Conservation (phyloP, 352 stramenopile genomes). For the Globisporangium ultimum region DNA sequence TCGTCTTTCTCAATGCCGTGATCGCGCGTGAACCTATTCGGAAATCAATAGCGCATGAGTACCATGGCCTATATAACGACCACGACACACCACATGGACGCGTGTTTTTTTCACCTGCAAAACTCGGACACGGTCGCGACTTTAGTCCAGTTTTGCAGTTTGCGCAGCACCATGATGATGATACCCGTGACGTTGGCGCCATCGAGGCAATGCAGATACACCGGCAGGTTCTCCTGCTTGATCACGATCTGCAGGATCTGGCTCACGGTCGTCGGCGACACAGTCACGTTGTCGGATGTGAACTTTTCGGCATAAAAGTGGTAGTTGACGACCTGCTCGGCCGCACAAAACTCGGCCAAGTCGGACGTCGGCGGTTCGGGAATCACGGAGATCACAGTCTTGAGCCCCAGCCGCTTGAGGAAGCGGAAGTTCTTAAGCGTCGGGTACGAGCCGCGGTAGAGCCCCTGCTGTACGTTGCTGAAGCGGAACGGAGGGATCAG, state of each 20-base stretch:
- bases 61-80: background rate
- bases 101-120: constrained; percentile 34
- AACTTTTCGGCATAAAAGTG: constrained; percentile 88
- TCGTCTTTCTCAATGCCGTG: constrained; percentile 87
- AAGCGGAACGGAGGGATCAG: constrained; percentile 87
- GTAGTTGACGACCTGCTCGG: constrained; percentile 67
- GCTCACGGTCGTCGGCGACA: constrained; percentile 63
- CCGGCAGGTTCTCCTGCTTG: constrained; percentile 69
- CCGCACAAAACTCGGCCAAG: constrained; percentile 64
- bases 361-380: constrained; percentile 77
- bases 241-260: constrained; percentile 80
- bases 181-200: constrained; percentile 85
- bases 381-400: constrained; percentile 79
- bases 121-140: constrained; percentile 81
- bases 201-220: constrained; percentile 88
- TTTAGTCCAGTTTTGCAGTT: constrained; percentile 88
- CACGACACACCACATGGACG: background rate
- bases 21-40: constrained; percentile 73
- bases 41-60: background rate
- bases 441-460: constrained; percentile 81
- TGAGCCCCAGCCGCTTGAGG: constrained; percentile 63
- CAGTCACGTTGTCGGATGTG: constrained; percentile 84
- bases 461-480: constrained; percentile 73
- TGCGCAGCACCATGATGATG: constrained; percentile 85
- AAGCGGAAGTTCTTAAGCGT: constrained; percentile 89